Percentiles rank a stretch among this genome's conserved stretches.
Conservation (phyloP, 345 rosid species). For the Crucihimalaya himalaica region DNA sequence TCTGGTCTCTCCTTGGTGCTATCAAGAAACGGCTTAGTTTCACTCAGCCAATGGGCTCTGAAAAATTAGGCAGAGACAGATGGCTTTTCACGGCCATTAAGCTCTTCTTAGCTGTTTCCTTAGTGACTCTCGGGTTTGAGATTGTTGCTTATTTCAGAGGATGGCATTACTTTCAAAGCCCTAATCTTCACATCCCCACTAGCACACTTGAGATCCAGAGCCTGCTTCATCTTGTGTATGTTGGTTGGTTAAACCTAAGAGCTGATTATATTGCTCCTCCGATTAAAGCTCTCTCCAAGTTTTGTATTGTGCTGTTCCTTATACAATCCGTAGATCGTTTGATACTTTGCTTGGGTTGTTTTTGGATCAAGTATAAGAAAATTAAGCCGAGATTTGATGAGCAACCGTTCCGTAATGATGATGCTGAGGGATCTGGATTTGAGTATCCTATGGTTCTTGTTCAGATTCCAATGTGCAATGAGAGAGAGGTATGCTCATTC, state of each 20-base stretch:
- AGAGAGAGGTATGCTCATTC: conserved; percentile 57
- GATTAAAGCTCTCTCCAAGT: conserved; percentile 61
- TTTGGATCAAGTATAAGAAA: conserved; percentile 78
- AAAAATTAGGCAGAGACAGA: conserved; percentile 64
- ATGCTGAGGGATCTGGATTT: conserved; percentile 53
- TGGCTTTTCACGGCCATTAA: conserved; percentile 61
- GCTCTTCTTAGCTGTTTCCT: conserved; percentile 51
- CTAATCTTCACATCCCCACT: conserved; percentile 64
- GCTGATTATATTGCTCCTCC: conserved; percentile 73
- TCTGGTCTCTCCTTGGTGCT: conserved; percentile 82
- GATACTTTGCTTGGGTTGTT: conserved; percentile 74
- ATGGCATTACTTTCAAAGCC: conserved; percentile 74
- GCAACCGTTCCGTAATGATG: conserved; percentile 57
- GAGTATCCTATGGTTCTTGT: conserved; percentile 84
- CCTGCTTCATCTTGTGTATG: conserved; percentile 60
- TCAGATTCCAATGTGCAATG: conserved; percentile 89
- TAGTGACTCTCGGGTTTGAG: conserved; percentile 63
- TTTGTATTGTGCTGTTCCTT: conserved; percentile 71
- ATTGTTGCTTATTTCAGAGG: conserved; percentile 71
- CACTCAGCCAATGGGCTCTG: conserved; percentile 56
- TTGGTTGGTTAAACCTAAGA: conserved; percentile 59
- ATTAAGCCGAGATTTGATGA: conserved; percentile 61
- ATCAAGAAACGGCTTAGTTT: conserved; percentile 69
- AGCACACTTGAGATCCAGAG: conserved; percentile 59
- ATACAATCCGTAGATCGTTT: conserved; percentile 76